A percentile compares a stretch with the other conserved stretches of the same genome.
Evolutionary conservation across 2,329 filamentous ascomycete genomes (phyloP).

Genomic region (Davidsoniella neocaledoniae): DNA sequence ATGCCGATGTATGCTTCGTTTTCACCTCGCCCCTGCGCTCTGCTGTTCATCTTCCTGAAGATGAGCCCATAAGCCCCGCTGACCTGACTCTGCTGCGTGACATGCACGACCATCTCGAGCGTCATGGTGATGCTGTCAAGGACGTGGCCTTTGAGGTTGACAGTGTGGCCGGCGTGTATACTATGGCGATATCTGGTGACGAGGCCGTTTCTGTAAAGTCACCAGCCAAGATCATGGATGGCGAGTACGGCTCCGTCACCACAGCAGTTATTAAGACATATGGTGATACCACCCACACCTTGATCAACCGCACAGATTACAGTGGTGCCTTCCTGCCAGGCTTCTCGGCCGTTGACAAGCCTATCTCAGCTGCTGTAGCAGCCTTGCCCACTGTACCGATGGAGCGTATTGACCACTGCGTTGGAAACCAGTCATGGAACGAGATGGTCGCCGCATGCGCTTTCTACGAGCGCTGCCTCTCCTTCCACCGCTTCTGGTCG

Average conservation of each 20-base stretch:
- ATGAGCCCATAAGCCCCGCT: slow-evolving; percentile 43
- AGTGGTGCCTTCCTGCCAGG: slow-evolving; percentile 67
- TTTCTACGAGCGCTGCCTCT: slow-evolving; percentile 74
- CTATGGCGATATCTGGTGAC: slow-evolving; percentile 49
- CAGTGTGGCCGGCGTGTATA: slow-evolving; percentile 65
- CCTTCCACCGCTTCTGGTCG: slow-evolving; percentile 94
- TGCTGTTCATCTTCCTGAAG: slow-evolving; percentile 31
- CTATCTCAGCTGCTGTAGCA: slow-evolving; percentile 20
- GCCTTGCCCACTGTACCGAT: slow-evolving; percentile 47
- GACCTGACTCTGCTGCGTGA: slow-evolving; percentile 52
- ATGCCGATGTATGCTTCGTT: slow-evolving; percentile 63
- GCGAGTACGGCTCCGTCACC: slow-evolving; percentile 47
- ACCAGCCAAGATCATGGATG: slow-evolving; percentile 38
- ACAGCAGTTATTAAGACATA: slow-evolving; percentile 79
- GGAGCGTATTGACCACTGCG: slow-evolving; percentile 80
- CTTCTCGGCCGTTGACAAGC: slow-evolving; percentile 41
- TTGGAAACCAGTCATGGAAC: slow-evolving; percentile 92
- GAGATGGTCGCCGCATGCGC: slow-evolving; percentile 54
- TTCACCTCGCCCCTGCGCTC: slow-evolving; percentile 68
- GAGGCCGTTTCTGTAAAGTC: slow-evolving; percentile 40
- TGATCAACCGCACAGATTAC: slow-evolving; percentile 60
- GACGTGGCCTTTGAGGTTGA: slow-evolving; percentile 94
- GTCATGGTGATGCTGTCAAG: slow-evolving; percentile 85
- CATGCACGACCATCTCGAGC: slow-evolving; percentile 68
- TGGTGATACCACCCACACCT: slow-evolving; percentile 86